phyloP scores from a whole-genome alignment of 805 yeast genomes.

The Wickerhamiella sergipiensis region DNA sequence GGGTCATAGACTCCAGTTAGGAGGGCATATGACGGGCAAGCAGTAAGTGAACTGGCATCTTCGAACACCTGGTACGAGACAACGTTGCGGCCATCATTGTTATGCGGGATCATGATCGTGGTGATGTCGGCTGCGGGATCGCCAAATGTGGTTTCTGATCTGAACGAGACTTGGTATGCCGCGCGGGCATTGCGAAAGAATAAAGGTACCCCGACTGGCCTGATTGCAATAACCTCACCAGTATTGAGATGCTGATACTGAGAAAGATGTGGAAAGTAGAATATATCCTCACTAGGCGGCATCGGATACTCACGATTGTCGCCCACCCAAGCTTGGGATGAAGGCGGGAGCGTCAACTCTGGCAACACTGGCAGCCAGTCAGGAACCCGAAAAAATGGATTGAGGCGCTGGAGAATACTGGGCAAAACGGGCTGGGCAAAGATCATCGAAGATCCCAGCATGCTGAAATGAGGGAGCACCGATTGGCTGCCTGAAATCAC shows the following conservation, averaged over 20 bases:
- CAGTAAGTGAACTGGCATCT: conserved; percentile 16
- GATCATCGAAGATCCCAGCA: neutral
- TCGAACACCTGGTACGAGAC: conserved; percentile 19
- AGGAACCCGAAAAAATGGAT: neutral
- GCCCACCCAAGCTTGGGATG: neutral
- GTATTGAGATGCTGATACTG: neutral
- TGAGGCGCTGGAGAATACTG: neutral
- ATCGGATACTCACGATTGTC: neutral
- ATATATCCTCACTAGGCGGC: neutral
- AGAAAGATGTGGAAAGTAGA: neutral
- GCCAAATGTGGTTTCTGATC: conserved; percentile 15
- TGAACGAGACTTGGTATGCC: conserved; percentile 16
- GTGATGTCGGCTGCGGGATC: conserved; percentile 16
- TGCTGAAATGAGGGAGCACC: neutral
- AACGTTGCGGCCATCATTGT: conserved; percentile 9
- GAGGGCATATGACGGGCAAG: conserved; percentile 19
- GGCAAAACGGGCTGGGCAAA: neutral
- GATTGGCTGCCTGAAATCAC: neutral
- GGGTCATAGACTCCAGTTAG: conserved; percentile 8
- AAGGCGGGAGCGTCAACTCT: neutral
- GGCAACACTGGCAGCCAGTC: neutral
- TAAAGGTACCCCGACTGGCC: neutral
- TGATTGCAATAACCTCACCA: neutral
- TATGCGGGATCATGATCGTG: conserved; percentile 15
- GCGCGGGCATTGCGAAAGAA: neutral